phyloP scores from a whole-genome alignment of 2,329 filamentous ascomycete species.

The Colletotrichum sp. region DNA sequence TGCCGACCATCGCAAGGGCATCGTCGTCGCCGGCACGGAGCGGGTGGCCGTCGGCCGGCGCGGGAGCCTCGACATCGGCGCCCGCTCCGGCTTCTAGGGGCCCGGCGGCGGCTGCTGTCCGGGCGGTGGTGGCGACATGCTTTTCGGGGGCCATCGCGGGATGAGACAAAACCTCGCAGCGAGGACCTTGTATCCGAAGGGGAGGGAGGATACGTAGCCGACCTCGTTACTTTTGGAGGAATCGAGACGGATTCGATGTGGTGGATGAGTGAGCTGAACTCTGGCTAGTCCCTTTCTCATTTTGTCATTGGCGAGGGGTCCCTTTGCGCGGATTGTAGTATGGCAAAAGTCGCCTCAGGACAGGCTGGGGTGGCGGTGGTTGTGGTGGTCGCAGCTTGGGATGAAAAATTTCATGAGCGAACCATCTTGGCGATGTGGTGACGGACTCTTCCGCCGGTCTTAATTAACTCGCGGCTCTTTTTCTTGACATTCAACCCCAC shows the following conservation, averaged over 20 bases:
- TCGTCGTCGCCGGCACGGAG: constrained; percentile 41
- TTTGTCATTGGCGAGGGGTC: background rate
- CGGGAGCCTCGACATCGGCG: background rate
- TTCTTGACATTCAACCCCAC: background rate
- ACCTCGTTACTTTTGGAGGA: background rate
- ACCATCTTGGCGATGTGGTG: background rate
- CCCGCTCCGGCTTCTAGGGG: background rate
- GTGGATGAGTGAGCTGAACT: constrained; percentile 8
- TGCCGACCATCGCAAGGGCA: constrained; percentile 64
- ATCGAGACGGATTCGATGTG: background rate
- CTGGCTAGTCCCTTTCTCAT: background rate
- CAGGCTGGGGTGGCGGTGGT: background rate
- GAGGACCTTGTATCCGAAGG: background rate
- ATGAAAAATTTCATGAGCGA: background rate
- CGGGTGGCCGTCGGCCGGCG: background rate
- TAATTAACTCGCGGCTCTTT: background rate
- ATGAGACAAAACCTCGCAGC: background rate
- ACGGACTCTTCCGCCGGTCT: background rate
- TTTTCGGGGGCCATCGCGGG: constrained; percentile 9
- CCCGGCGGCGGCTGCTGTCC: background rate
- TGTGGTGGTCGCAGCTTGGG: background rate
- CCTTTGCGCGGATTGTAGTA: background rate
- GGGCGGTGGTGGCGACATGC: background rate
- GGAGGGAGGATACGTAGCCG: background rate
- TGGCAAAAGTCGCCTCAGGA: background rate